Evolutionary conservation across 768 basidiomycete species (phyloP).

Genomic region (Podaxis sp.): DNA sequence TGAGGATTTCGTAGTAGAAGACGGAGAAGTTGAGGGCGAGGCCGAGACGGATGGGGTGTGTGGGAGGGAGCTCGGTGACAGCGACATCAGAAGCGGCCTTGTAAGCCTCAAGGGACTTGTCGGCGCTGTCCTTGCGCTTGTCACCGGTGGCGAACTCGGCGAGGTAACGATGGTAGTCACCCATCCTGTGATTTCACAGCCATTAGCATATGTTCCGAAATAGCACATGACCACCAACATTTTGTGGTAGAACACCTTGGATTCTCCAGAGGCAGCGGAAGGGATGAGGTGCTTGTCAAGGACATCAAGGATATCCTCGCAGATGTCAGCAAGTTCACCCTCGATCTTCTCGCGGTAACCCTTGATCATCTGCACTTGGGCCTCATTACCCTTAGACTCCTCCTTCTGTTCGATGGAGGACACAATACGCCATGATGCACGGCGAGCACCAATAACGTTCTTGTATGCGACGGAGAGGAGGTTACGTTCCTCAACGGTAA

Average conservation of each 20-base stretch:
- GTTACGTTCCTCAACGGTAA: conserved; percentile 98
- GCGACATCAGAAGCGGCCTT: conserved; percentile 98
- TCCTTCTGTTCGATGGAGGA: conserved; percentile 99
- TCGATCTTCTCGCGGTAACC: conserved; percentile 98
- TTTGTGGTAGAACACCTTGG: conserved; percentile 99
- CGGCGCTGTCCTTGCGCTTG: conserved; percentile 94
- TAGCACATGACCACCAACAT: conserved; percentile 54
- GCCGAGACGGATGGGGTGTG: conserved; percentile 97
- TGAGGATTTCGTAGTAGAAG: conserved; percentile 99
- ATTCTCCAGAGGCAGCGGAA: conserved; percentile 94
- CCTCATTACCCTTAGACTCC: conserved; percentile 97
- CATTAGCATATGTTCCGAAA: conserved; percentile 5
- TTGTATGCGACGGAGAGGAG: conserved; percentile 98
- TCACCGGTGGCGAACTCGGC: conserved; percentile 98
- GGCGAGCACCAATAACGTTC: conserved; percentile 98
- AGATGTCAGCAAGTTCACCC: conserved; percentile 94
- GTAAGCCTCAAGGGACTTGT: conserved; percentile 97
- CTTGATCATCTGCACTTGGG: conserved; percentile 96
- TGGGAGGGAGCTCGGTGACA: conserved; percentile 91
- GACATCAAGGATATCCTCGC: conserved; percentile 96
- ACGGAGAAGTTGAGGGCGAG: conserved; percentile 99
- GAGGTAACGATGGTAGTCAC: conserved; percentile 98
- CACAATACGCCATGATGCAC: conserved; percentile 97
- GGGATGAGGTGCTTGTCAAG: conserved; percentile 98
- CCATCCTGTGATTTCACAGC: conserved; percentile 69